phyloP scores from a whole-genome alignment of 108 stramenopile genomes.

The Skeletonema grethae region DNA sequence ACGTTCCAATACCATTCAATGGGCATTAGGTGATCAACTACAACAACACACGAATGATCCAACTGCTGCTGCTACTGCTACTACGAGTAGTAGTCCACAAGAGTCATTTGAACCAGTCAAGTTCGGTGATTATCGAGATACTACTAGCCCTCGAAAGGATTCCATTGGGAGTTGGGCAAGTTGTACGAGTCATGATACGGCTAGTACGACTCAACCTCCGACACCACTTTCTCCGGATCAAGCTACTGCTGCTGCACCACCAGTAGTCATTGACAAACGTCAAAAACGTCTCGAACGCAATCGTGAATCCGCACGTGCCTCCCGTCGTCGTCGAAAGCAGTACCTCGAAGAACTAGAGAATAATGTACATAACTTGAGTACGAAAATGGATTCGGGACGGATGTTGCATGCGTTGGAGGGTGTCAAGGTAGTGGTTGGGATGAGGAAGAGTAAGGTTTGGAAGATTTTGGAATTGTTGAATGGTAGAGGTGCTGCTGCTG shows the following conservation, averaged over 20 bases:
- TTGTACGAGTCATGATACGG: not conserved
- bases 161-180: not conserved
- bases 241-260: not conserved
- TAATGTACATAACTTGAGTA: slow-evolving; percentile 62
- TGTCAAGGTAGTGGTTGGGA: slow-evolving; percentile 41
- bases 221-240: slow-evolving; percentile 1
- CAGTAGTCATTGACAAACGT: slow-evolving; percentile 27
- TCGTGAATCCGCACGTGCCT: slow-evolving; percentile 92
- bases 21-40: not conserved
- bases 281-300: slow-evolving; percentile 93
- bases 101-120: slow-evolving; percentile 7
- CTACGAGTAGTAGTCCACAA: too few relatives aligned
- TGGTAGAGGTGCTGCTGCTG: not conserved
- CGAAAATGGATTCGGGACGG: slow-evolving; percentile 83
- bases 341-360: slow-evolving; percentile 95
- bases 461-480: slow-evolving; percentile 26
- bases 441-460: slow-evolving; percentile 38
- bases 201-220: not conserved
- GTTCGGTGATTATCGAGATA: slow-evolving; percentile 10
- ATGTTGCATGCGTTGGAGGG: slow-evolving; percentile 65
- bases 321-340: slow-evolving; percentile 89
- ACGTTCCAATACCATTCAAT: slow-evolving; percentile 2
- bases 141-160: slow-evolving; percentile 1
- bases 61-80: too few relatives aligned
- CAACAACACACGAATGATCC: not conserved